Percentiles rank a stretch among this genome's conserved stretches.
These are phyloP conservation scores for Prunella vulgaris DNA, from an alignment of 257 asterid genomes.

Conservation along the genomic window DNA sequence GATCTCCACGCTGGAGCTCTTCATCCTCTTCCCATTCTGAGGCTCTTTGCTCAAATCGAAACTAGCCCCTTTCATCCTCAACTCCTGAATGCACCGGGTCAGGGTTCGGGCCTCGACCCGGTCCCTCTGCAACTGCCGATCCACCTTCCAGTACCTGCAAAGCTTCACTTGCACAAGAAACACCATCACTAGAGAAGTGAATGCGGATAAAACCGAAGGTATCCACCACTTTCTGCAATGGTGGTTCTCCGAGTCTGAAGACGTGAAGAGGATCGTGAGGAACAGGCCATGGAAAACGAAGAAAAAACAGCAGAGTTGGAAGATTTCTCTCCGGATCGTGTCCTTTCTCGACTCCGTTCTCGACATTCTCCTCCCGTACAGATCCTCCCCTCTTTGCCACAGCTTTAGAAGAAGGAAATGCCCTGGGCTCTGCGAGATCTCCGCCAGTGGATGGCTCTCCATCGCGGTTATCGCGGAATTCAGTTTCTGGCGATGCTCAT, in stretches of 20 bases:
- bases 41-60: slow-evolving; percentile 81
- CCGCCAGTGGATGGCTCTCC: slow-evolving; percentile 76
- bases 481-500: slow-evolving; percentile 53
- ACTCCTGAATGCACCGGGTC: slow-evolving; percentile 68
- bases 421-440: slow-evolving; percentile 88
- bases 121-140: slow-evolving; percentile 62
- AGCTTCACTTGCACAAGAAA: slow-evolving; percentile 65
- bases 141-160: slow-evolving; percentile 74
- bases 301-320: slow-evolving; percentile 71
- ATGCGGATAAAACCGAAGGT: slow-evolving; percentile 44
- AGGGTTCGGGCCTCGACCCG: slow-evolving; percentile 62
- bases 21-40: slow-evolving; percentile 69
- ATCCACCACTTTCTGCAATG: slow-evolving; percentile 75
- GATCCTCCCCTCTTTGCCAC: slow-evolving; percentile 79
- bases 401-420: slow-evolving; percentile 93
- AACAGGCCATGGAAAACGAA: slow-evolving; percentile 70
- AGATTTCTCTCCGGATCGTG: slow-evolving; percentile 52
- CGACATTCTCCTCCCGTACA: slow-evolving; percentile 48
- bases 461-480: slow-evolving; percentile 35
- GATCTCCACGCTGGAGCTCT: slow-evolving; percentile 98
- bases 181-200: slow-evolving; percentile 43
- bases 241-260: slow-evolving; percentile 18
- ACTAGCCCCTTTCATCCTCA: slow-evolving; percentile 93
- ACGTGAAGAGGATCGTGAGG: slow-evolving; percentile 58
- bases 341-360: slow-evolving; percentile 63